phyloP scores from a whole-genome alignment of 2,329 filamentous ascomycete species.

The Metarhizium humberi region DNA sequence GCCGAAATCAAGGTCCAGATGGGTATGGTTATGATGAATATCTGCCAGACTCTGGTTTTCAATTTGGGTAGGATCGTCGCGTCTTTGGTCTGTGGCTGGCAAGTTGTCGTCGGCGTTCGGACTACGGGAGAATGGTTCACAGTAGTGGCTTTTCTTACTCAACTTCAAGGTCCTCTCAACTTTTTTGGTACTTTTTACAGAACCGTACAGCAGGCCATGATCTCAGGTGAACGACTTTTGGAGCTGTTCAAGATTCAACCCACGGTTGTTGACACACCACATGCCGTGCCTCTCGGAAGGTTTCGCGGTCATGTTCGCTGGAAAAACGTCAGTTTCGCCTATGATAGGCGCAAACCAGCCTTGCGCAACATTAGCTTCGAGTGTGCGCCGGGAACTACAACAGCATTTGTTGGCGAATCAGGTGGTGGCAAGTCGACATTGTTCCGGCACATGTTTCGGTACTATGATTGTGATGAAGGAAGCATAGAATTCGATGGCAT shows the following conservation, averaged over 20 bases:
- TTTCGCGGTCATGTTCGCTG: conserved; percentile 81
- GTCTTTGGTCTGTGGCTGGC: conserved; percentile 66
- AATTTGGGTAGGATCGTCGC: conserved; percentile 65
- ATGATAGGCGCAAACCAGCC: conserved; percentile 78
- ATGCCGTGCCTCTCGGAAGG: conserved; percentile 50
- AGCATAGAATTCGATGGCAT: conserved; percentile 76
- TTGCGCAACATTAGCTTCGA: conserved; percentile 77
- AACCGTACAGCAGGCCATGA: conserved; percentile 93
- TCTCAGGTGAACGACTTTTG: conserved; percentile 88
- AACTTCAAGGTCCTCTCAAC: conserved; percentile 72
- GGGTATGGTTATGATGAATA: conserved; percentile 72
- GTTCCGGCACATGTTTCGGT: conserved; percentile 91
- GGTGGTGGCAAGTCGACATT: conserved; percentile 96
- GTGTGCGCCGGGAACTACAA: conserved; percentile 83
- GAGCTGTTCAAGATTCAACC: conserved; percentile 96
- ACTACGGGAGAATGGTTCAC: conserved; percentile 63
- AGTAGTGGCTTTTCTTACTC: conserved; percentile 68
- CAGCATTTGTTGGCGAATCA: conserved; percentile 91
- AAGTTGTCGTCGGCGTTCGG: conserved; percentile 59
- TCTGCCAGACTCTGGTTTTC: conserved; percentile 71
- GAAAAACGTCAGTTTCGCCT: conserved; percentile 82
- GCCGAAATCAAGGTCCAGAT: conserved; percentile 70
- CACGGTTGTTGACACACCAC: conserved; percentile 71
- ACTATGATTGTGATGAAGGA: conserved; percentile 79
- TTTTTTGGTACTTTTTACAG: conserved; percentile 94